These are phyloP conservation scores for Castanea crenata DNA, from an alignment of 306 rosid species.

Conservation along the genomic window DNA sequence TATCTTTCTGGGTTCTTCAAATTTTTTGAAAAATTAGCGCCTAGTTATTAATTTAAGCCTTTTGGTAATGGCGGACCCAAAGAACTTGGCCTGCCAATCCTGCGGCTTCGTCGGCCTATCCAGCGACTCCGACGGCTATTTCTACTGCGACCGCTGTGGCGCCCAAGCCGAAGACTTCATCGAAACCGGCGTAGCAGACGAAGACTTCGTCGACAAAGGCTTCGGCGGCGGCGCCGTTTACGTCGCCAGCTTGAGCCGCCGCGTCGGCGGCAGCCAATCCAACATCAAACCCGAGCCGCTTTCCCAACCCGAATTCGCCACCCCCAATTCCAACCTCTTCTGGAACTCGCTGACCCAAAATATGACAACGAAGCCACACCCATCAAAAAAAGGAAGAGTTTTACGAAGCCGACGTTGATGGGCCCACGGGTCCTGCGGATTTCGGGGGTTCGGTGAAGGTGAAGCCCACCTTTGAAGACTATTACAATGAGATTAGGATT, in stretches of 20 bases:
- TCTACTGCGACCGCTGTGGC: constrained; percentile 60
- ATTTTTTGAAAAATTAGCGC: too few relatives aligned
- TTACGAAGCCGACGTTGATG: constrained; percentile 22
- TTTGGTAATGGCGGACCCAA: constrained; percentile 35
- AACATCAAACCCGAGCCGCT: constrained; percentile 43
- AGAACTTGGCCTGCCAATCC: constrained; percentile 38
- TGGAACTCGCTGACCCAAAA: constrained; percentile 36
- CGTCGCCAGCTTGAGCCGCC: constrained; percentile 52
- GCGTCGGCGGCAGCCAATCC: constrained; percentile 10
- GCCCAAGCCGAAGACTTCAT: constrained; percentile 49
- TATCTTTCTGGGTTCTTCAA: too few relatives aligned
- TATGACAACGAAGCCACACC: constrained; percentile 16
- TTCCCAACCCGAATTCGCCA: constrained; percentile 49
- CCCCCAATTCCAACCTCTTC: constrained; percentile 36
- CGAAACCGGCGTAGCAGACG: constrained; percentile 66
- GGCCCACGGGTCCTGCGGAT: constrained; percentile 50
- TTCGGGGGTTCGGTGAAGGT: constrained; percentile 34
- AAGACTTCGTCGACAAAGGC: constrained; percentile 40
- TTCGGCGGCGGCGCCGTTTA: constrained; percentile 46
- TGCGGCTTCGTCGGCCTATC: constrained; percentile 48
- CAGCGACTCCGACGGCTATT: constrained; percentile 63
- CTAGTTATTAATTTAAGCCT: too few relatives aligned
- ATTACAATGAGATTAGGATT: constrained; percentile 53
- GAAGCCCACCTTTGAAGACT: constrained; percentile 43
- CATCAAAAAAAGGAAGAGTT: constrained; percentile 18